Evolutionary conservation across 768 basidiomycete genomes (phyloP).

Genomic region (Mycena sanguinolenta): DNA sequence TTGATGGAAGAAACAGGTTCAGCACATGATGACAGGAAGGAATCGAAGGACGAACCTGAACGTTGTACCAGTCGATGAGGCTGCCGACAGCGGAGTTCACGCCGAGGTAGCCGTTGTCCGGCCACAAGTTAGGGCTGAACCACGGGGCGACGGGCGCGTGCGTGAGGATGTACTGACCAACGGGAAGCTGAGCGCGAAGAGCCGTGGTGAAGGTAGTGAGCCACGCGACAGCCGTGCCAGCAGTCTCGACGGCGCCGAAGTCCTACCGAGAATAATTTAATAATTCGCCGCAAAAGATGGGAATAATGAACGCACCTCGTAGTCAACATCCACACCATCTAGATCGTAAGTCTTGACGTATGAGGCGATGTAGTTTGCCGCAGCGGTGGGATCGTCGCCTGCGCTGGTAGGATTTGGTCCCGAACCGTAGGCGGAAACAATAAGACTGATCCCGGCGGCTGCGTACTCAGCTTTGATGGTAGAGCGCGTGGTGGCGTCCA

Average conservation of each 20-base stretch:
- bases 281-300: too few relatives aligned
- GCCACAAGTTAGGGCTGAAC: slow-evolving; percentile 55
- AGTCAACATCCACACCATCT: slow-evolving; percentile 84
- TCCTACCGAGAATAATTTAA: slow-evolving; percentile 17
- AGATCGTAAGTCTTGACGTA: slow-evolving; percentile 54
- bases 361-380: slow-evolving; percentile 33
- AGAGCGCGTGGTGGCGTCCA: slow-evolving; percentile 60
- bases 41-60: too few relatives aligned
- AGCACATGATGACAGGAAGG: too few relatives aligned
- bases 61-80: too few relatives aligned
- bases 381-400: slow-evolving; percentile 68
- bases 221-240: too few relatives aligned
- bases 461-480: slow-evolving; percentile 66
- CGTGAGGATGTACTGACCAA: slow-evolving; percentile 63
- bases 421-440: slow-evolving; percentile 76
- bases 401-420: slow-evolving; percentile 68
- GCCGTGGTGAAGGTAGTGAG: slow-evolving; percentile 66
- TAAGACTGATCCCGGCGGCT: slow-evolving; percentile 71
- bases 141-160: slow-evolving; percentile 67
- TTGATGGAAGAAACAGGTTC: too few relatives aligned
- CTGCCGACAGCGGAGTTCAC: slow-evolving; percentile 66
- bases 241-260: too few relatives aligned
- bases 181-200: slow-evolving; percentile 62
- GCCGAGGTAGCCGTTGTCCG: slow-evolving; percentile 67
- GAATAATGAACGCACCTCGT: slow-evolving; percentile 54